A percentile compares a stretch with the other conserved stretches of the same genome.
Conservation (phyloP, 768 basidiomycete species). For the Strobilomyces echinocephalus region DNA sequence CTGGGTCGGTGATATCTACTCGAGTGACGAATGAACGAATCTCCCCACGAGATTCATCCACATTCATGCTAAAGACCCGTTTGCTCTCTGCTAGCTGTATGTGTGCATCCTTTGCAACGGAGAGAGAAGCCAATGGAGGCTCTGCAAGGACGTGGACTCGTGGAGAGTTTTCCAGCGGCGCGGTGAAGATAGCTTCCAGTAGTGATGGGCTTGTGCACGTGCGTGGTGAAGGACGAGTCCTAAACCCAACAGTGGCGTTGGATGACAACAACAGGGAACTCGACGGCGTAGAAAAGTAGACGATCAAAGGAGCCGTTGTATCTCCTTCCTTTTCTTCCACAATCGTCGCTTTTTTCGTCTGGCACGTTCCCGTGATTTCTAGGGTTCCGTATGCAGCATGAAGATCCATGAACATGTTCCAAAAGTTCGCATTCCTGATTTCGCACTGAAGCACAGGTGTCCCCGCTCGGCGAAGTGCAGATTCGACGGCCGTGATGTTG, state of each 20-base stretch:
- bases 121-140: neutral
- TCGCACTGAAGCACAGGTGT: conserved; percentile 27
- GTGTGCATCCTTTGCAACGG: conserved; percentile 5
- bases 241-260: conserved; percentile 15
- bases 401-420: conserved; percentile 21
- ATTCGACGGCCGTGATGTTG: conserved; percentile 20
- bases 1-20: conserved; percentile 22
- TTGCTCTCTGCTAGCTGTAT: conserved; percentile 4
- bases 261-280: conserved; percentile 13
- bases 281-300: conserved; percentile 23
- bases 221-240: conserved; percentile 16
- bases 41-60: conserved; percentile 13
- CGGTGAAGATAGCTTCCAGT: conserved; percentile 18
- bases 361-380: conserved; percentile 11
- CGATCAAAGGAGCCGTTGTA: conserved; percentile 15
- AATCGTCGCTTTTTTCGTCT: conserved; percentile 18
- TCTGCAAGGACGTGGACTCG: conserved; percentile 24
- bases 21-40: conserved; percentile 19
- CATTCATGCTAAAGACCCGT: conserved; percentile 11
- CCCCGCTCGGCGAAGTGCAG: conserved; percentile 17
- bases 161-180: conserved; percentile 15
- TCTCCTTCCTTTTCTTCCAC: conserved; percentile 17
- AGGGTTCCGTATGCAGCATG: conserved; percentile 20
- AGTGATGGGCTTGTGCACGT: neutral
- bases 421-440: conserved; percentile 7